Base-by-base conservation (phyloP, 306 rosid species). In the Quercus gilva region DNA sequence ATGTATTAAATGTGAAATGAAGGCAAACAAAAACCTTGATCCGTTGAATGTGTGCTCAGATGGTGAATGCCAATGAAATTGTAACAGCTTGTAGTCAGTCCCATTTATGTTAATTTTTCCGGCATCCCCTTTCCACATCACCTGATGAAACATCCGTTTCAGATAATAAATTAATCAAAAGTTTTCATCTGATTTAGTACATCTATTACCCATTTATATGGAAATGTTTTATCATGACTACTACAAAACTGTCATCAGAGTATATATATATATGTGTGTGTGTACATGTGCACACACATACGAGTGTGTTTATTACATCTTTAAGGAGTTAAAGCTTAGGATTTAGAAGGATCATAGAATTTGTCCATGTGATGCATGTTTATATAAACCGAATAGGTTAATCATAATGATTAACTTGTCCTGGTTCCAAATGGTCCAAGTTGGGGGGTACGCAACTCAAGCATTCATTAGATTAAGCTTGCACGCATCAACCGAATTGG, bases 21-120 rank as follows among this genome's bases (percentile, higher is more conserved):
- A 69, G 37, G 55, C 2, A 63, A 67, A n/a, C 26, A 35, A 71
- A 64, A 55, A 92, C 97, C 90, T 90, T 74, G 71, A 5, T 84
- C 90, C 97, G 56, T 90, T 87, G 53, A 94, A 77, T 0, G 88
- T 88, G 83, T 94, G 98, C 79, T 94, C 98, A 21, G 98, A 86
- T 45, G 96, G 96, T 67, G 93, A 64, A 69, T 94, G 98, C 98
- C 97, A 94, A 87, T 94, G 98, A 58, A 88, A 85, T 15, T 92
- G 96, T 15, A 17, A 0, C 60, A 92, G 56, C 2, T 70, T 86
- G 86, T 86, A 94, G 15, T 80, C 26, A 28, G 88, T 90, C 45
- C 93, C 93, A 80, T 94, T 84, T 55, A 94, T 85, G 33, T 68
- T 58, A 60, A 92, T 69, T 19, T 87, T 73, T 23, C 98, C 97